phyloP scores from a whole-genome alignment of 495 filamentous ascomycete genomes.

The Aspergillus asperescens region DNA sequence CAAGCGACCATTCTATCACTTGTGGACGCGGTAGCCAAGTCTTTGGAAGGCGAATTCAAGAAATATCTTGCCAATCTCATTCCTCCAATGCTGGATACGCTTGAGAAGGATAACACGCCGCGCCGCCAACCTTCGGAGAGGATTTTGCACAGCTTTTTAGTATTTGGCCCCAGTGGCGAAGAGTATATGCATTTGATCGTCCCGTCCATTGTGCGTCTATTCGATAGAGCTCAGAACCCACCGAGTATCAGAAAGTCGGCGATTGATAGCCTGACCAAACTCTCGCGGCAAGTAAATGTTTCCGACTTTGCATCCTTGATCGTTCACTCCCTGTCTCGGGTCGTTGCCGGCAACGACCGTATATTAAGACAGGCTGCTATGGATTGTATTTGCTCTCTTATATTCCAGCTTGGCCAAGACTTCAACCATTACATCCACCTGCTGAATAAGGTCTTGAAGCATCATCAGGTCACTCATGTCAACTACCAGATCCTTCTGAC shows the following conservation, averaged over 20 bases:
- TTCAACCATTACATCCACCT: constrained; percentile 90
- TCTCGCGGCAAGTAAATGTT: constrained; percentile 95
- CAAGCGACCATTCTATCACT: constrained; percentile 87
- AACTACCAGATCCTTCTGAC: constrained; percentile 88
- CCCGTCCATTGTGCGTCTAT: constrained; percentile 86
- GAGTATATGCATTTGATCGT: constrained; percentile 99
- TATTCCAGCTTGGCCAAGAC: constrained; percentile 92
- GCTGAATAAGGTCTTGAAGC: constrained; percentile 68
- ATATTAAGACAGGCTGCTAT: constrained; percentile 76
- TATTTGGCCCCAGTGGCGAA: constrained; percentile 93
- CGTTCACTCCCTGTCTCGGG: constrained; percentile 79
- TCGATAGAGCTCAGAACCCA: constrained; percentile 78
- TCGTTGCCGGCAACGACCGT: constrained; percentile 67
- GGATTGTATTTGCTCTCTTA: constrained; percentile 90
- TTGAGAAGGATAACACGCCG: constrained; percentile 76
- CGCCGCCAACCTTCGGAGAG: constrained; percentile 76
- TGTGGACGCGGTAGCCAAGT: constrained; percentile 87
- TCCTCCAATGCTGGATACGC: constrained; percentile 83
- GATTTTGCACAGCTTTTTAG: constrained; percentile 87
- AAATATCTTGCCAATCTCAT: constrained; percentile 83
- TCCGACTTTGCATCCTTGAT: constrained; percentile 95
- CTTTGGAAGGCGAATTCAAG: constrained; percentile 95
- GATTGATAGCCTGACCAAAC: constrained; percentile 89
- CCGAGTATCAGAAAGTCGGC: constrained; percentile 73
- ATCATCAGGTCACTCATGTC: constrained; percentile 67